Evolutionary conservation across 1,284 basidiomycete genomes (phyloP), one percentile per base, ranked within the genome.

Genomic region (Malassezia globosa): DNA sequence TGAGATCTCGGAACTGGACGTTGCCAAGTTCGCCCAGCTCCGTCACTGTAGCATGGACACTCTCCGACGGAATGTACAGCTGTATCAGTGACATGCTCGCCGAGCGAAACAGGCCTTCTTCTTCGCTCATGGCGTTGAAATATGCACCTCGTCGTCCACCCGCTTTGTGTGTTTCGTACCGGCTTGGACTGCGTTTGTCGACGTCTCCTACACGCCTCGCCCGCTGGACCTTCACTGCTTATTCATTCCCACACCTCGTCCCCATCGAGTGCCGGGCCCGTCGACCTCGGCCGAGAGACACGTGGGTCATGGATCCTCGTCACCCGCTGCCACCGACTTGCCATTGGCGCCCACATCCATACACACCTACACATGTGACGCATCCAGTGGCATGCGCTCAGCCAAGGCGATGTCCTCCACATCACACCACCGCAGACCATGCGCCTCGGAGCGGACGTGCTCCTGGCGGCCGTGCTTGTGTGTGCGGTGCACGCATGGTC

Each of bases 1-100:
- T 96, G 66, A 96, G 77, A 75, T 99, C 92, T 77, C 92, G 95
- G 76, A 97, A 95, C 74, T 97, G 88, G 26, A 97, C 84, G 73
- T 92, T 81, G 47, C 90, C 88, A 42, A 96, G 81, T 74, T 95
- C 87, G 59, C 87, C 92, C 16, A 99, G 82, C 72, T 94, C 88
- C 55, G 85, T 82, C 54, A 96, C 86, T 42, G 92, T 87, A 68
- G 94, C 87, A 74, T 97, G 94, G 21, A 90, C 88, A 48, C 94
- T 87, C 78, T 97, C 94, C 40, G 86, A 85, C 41, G 94, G 94
- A 63, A 96, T 85, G 74, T 92, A 94, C 71, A 99, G 82, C 79
- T 97, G 90, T 61, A 95, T 85, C 76, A 94, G 79, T 77, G 87
- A 92, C 90, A 96, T 95, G 41, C 55, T 58, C 55, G 69, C 69